Evolutionary conservation across 1,284 basidiomycete genomes (phyloP), one percentile per base, ranked within the genome.

Genomic region (Sanghuangporus sanghuang): DNA sequence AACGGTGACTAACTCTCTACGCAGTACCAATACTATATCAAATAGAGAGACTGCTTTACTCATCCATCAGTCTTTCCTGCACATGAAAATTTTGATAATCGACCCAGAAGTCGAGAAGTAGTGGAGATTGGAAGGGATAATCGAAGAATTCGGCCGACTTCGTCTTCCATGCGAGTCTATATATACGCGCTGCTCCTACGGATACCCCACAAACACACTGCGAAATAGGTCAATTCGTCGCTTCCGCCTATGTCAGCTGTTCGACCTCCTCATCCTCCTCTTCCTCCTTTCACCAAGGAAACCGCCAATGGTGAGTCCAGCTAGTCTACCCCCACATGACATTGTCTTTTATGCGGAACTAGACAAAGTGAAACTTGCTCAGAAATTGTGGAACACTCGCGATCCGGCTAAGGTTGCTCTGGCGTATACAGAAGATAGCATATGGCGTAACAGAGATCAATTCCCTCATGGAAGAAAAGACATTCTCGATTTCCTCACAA

Each of bases 381-480:
- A 66, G 48, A 63, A 61, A 53, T 46, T 66, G 12, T 66, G 65
- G 65, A 66, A 66, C 57, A 66, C 65, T 6, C 23, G 54, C n/a
- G 61, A 66, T 42, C 65, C 65, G 0, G 39, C 39, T 8, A 70
- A 69, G 57, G 73, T 78, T 62, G 67, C 76, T 1, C 73, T 76
- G 4, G 84, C 82, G 0, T 87, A 86, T 73, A 85, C 84, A 0
- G 72, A 74, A 18, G 80, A 85, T 69, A 81, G 78, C 3, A 74
- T 82, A 68, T 86, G 85, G 85, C 76, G 86, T 32, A 88, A 88
- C 73, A 75, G 86, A 46, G 80, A 80, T 67, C 62, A 71, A 16
- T 88, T 87, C 71, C 69, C 82, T 64, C 68, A 69, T 35, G 85
- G 85, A 0, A 77, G 76, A 39, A 74, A 75, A 3, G 77, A 78